Evolutionary conservation across 345 rosid species (phyloP).

Genomic region (Eucalyptus coolabah): DNA sequence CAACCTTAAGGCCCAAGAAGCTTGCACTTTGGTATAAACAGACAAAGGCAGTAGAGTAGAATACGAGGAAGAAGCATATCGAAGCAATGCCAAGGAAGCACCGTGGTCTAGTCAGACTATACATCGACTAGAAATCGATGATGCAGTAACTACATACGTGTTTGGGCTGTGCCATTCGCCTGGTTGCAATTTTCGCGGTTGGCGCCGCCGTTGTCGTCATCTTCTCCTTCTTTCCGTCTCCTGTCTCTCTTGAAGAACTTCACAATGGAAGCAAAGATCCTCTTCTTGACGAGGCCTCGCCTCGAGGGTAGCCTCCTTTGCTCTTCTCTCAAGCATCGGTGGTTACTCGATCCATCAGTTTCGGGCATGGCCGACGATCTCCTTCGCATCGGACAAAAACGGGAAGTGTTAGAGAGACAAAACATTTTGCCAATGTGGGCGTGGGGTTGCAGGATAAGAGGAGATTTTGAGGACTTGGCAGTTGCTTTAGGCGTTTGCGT

Average conservation of each 20-base stretch:
- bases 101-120: not conserved
- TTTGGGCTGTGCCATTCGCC: not conserved
- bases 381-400: not conserved
- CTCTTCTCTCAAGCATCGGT: not conserved
- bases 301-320: not conserved
- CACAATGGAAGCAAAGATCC: not conserved
- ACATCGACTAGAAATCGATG: not conserved
- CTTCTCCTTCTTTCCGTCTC: not conserved
- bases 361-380: not conserved
- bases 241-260: not conserved
- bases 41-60: not conserved
- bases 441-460: not conserved
- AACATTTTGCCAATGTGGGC: not conserved
- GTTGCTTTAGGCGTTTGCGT: not conserved
- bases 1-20: not conserved
- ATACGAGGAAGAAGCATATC: not conserved
- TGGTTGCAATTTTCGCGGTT: not conserved
- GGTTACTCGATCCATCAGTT: not conserved
- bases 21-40: not conserved
- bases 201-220: rapidly evolving
- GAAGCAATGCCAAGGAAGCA: not conserved
- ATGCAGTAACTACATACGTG: not conserved
- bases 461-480: not conserved
- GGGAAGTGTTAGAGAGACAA: not conserved
- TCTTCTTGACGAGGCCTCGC: not conserved